A percentile compares a stretch with the other conserved stretches of the same genome.
Evolutionary conservation across 2,329 filamentous ascomycete species (phyloP).

Genomic region (Aureobasidium lini): DNA sequence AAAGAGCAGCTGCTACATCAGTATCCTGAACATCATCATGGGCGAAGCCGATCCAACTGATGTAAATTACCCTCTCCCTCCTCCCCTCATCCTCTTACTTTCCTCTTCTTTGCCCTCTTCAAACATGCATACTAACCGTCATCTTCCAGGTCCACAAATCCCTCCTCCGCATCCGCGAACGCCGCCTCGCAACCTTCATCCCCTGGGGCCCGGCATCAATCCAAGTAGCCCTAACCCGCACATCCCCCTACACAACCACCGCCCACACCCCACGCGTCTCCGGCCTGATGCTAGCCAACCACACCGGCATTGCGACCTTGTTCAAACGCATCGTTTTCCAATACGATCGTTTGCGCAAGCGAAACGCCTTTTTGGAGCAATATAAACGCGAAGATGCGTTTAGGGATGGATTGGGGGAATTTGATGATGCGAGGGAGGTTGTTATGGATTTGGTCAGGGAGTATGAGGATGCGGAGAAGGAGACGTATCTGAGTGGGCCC

Average conservation of each 20-base stretch:
- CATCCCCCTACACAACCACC: conserved; percentile 90
- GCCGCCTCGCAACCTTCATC: conserved; percentile 89
- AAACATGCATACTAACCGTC: neutral
- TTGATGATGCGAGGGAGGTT: conserved; percentile 88
- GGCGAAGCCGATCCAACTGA: conserved; percentile 97
- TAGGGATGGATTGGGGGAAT: conserved; percentile 82
- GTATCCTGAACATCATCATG: conserved; percentile 97
- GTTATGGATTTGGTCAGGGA: conserved; percentile 86
- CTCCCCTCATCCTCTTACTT: neutral
- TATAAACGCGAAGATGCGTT: conserved; percentile 97
- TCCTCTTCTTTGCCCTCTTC: too few relatives aligned
- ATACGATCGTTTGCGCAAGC: conserved; percentile 90
- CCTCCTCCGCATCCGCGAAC: conserved; percentile 87
- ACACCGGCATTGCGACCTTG: conserved; percentile 92
- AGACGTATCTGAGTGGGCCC: conserved; percentile 79
- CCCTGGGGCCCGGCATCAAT: conserved; percentile 98
- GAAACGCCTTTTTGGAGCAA: conserved; percentile 90
- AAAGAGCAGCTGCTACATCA: conserved; percentile 98
- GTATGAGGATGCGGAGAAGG: conserved; percentile 90
- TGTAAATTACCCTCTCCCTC: conserved; percentile 34
- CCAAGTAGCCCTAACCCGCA: conserved; percentile 92
- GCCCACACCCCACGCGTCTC: conserved; percentile 86
- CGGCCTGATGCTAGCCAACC: conserved; percentile 94
- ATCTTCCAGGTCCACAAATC: conserved; percentile 74
- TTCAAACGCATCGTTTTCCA: conserved; percentile 91